Percentiles rank a stretch among this genome's conserved stretches.
phyloP scores from a whole-genome alignment of 192 early-diverging fungal genomes.

The Phlyctochytrium bullatum region DNA sequence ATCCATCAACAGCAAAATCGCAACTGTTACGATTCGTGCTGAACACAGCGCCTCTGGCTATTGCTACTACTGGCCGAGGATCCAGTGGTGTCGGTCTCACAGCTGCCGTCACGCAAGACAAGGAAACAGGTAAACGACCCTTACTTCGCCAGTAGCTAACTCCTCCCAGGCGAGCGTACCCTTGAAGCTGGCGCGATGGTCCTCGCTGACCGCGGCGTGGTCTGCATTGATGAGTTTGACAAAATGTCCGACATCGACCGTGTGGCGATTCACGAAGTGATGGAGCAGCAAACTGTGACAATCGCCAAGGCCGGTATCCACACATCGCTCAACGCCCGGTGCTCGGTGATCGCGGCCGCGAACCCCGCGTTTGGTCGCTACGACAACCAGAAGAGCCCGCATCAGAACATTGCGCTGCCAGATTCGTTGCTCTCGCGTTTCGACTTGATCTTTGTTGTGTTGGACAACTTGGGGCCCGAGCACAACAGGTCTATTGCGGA shows the following conservation, averaged over 20 bases:
- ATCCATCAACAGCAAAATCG: slow-evolving; percentile 99
- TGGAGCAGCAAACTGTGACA: slow-evolving; percentile 94
- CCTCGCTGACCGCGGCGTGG: slow-evolving; percentile 92
- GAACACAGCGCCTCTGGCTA: slow-evolving; percentile 92
- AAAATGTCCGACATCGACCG: slow-evolving; percentile 98
- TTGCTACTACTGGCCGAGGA: slow-evolving; percentile 95
- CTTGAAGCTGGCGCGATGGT: slow-evolving; percentile 99
- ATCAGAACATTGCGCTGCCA: slow-evolving; percentile 92
- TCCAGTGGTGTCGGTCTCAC: slow-evolving; percentile 97
- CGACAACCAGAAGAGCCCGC: slow-evolving; percentile 79
- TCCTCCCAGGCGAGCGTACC: slow-evolving; percentile 68
- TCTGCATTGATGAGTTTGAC: slow-evolving; percentile 99
- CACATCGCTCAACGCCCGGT: slow-evolving; percentile 94
- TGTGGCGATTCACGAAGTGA: slow-evolving; percentile 99
- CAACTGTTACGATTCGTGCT: slow-evolving; percentile 95
- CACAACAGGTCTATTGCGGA: slow-evolving; percentile 84
- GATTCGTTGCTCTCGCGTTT: slow-evolving; percentile 97
- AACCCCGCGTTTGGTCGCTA: slow-evolving; percentile 84
- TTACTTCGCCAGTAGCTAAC: neutral
- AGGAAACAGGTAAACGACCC: slow-evolving; percentile 68
- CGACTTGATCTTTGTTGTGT: slow-evolving; percentile 94
- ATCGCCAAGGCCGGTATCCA: slow-evolving; percentile 96
- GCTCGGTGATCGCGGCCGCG: slow-evolving; percentile 94
- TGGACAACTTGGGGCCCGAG: slow-evolving; percentile 84
- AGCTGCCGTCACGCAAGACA: slow-evolving; percentile 91